Evolutionary conservation across 352 stramenopile species (phyloP).

Genomic region (Phytophthora pisi): DNA sequence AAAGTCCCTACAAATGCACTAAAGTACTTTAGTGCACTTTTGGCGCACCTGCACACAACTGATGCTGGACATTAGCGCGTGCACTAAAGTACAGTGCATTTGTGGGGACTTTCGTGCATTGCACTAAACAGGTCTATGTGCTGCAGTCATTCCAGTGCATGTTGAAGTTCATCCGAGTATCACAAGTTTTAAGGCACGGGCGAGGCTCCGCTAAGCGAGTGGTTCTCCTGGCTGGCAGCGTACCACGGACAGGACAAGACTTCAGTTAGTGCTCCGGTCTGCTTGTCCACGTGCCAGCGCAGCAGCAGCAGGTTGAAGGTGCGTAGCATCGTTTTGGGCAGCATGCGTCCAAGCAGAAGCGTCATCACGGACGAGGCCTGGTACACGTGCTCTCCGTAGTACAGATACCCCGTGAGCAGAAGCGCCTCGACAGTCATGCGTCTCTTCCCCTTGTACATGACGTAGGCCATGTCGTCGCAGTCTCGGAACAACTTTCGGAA

Average conservation of each 20-base stretch:
- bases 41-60: no score
- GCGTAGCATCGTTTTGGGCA: slow-evolving; percentile 31
- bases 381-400: slow-evolving; percentile 40
- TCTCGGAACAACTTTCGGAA: slow-evolving; percentile 31
- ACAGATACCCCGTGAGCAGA: slow-evolving; percentile 33
- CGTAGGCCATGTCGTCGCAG: slow-evolving; percentile 35
- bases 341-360: slow-evolving; percentile 23
- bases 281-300: slow-evolving; percentile 32
- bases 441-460: slow-evolving; percentile 29
- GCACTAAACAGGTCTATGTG: no score
- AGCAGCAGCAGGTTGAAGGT: slow-evolving; percentile 43
- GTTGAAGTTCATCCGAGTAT: not conserved
- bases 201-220: slow-evolving; percentile 14
- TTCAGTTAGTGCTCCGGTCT: slow-evolving; percentile 19
- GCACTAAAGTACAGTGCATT: no score
- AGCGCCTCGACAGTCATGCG: slow-evolving; percentile 34
- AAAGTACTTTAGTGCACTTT: no score
- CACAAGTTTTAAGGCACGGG: slow-evolving; percentile 6
- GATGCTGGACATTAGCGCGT: no score
- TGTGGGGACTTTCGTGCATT: no score
- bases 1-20: no score
- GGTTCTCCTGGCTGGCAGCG: slow-evolving; percentile 26
- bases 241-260: slow-evolving; percentile 31
- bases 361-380: slow-evolving; percentile 30
- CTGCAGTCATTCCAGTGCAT: not conserved